These are phyloP conservation scores for Hypoxylon sp. DNA, from an alignment of 2,329 filamentous ascomycete species.

Conservation along the genomic window DNA sequence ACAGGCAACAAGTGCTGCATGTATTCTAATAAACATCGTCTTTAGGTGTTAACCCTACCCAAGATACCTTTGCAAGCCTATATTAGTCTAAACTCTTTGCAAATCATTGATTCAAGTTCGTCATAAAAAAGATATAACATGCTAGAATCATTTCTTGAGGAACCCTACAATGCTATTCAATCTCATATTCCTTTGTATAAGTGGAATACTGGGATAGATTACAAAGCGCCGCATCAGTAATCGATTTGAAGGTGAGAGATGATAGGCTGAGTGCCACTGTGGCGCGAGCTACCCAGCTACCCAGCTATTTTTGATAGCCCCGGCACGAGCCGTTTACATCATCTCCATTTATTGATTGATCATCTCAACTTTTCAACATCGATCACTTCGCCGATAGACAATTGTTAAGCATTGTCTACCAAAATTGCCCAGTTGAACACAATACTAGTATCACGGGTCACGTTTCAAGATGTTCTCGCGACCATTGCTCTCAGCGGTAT, in stretches of 20 bases:
- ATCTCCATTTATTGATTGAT: constrained; percentile 24
- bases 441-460: background rate
- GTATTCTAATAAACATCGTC: too few relatives aligned
- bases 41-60: too few relatives aligned
- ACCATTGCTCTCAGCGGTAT: constrained; percentile 46
- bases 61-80: too few relatives aligned
- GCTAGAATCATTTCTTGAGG: background rate
- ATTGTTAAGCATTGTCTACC: background rate
- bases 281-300: constrained; percentile 37
- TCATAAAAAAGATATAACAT: background rate
- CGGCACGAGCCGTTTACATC: constrained; percentile 40
- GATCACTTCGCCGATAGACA: background rate
- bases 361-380: constrained; percentile 24
- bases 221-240: constrained; percentile 11
- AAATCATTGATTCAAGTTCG: background rate
- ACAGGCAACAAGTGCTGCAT: too few relatives aligned
- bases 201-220: background rate
- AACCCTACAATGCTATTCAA: background rate
- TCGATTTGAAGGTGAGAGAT: constrained; percentile 1
- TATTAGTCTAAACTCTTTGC: background rate
- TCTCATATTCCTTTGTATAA: background rate
- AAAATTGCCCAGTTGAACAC: background rate
- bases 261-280: constrained; percentile 26
- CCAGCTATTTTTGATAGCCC: constrained; percentile 18
- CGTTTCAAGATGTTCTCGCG: constrained; percentile 46